Conservation (phyloP, 1,284 basidiomycete genomes). For the Xerocomus amazonicus region DNA sequence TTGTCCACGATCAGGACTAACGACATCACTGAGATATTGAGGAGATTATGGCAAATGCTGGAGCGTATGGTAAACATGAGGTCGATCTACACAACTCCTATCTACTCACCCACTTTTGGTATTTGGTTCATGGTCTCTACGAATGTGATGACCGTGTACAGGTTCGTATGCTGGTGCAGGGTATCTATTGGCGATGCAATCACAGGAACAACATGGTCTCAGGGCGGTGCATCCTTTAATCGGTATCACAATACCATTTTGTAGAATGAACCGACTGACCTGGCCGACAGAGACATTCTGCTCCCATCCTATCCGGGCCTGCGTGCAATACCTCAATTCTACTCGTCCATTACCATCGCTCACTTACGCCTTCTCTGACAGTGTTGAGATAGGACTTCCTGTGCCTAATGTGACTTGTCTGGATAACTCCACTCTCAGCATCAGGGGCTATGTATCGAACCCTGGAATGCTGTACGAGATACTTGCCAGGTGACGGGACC, state of each 20-base stretch:
- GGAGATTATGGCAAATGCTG: conserved; percentile 49
- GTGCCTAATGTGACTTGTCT: conserved; percentile 59
- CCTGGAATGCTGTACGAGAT: conserved; percentile 72
- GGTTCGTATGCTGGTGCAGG: conserved; percentile 70
- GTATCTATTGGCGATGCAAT: conserved; percentile 53
- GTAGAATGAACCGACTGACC: not conserved
- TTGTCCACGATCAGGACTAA: conserved; percentile 1
- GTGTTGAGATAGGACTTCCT: conserved; percentile 46
- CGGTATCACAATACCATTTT: conserved; percentile 39
- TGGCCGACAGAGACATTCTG: conserved; percentile 55
- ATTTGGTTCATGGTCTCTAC: not conserved
- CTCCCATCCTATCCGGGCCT: conserved; percentile 59
- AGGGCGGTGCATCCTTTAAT: conserved; percentile 41
- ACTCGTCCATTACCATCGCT: conserved; percentile 36
- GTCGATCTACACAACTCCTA: not conserved
- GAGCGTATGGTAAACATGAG: conserved; percentile 54
- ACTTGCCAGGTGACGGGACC: conserved; percentile 46
- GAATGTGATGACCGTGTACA: conserved; percentile 23
- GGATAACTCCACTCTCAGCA: conserved; percentile 50
- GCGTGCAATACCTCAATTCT: conserved; percentile 51
- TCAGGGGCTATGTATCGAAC: conserved; percentile 49
- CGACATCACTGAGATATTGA: conserved; percentile 44
- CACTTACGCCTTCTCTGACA: conserved; percentile 52
- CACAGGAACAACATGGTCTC: conserved; percentile 56
- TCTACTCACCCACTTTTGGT: conserved; percentile 1